These are phyloP conservation scores for Phytophthora capsici DNA, from an alignment of 352 stramenopile genomes.

Conservation along the genomic window DNA sequence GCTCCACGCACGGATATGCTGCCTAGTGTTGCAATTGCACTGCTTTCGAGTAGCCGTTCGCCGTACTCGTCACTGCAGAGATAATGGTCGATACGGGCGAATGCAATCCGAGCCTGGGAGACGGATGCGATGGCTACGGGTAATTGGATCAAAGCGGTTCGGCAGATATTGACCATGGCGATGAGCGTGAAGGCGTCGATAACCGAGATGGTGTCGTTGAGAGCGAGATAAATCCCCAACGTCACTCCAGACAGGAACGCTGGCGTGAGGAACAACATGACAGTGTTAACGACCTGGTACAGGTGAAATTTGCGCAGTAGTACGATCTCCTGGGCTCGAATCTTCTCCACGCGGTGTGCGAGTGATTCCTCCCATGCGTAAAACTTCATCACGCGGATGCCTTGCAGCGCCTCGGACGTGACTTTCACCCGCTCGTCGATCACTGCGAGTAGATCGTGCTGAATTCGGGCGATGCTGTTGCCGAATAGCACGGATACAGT, in stretches of 20 bases:
- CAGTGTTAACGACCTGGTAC: constrained; percentile 62
- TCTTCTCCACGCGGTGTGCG: constrained; percentile 43
- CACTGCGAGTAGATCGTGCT: constrained; percentile 18
- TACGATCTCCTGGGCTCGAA: constrained; percentile 48
- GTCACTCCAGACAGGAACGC: constrained; percentile 46
- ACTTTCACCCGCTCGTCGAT: constrained; percentile 87
- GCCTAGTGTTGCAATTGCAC: not conserved
- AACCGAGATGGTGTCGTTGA: constrained; percentile 43
- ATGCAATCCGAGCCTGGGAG: constrained; percentile 34
- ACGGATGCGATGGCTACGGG: constrained; percentile 29
- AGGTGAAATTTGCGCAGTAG: constrained; percentile 58
- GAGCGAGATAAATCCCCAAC: constrained; percentile 44
- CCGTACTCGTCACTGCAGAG: constrained; percentile 34
- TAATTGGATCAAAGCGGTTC: constrained; percentile 23
- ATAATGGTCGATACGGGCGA: constrained; percentile 35
- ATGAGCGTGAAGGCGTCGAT: constrained; percentile 56
- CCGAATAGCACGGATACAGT: constrained; percentile 2
- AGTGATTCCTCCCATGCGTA: constrained; percentile 80
- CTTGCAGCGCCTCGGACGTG: constrained; percentile 90
- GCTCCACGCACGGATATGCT: constrained; percentile 15
- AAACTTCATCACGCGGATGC: constrained; percentile 89
- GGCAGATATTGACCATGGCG: constrained; percentile 42
- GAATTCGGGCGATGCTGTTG: constrained; percentile 4
- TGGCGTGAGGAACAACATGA: constrained; percentile 53
- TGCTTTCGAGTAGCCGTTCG: not conserved